Percentiles rank a stretch among this genome's conserved stretches.
Evolutionary conservation across 805 yeast species (phyloP).

Genomic region (Barnettozyma siamensis): DNA sequence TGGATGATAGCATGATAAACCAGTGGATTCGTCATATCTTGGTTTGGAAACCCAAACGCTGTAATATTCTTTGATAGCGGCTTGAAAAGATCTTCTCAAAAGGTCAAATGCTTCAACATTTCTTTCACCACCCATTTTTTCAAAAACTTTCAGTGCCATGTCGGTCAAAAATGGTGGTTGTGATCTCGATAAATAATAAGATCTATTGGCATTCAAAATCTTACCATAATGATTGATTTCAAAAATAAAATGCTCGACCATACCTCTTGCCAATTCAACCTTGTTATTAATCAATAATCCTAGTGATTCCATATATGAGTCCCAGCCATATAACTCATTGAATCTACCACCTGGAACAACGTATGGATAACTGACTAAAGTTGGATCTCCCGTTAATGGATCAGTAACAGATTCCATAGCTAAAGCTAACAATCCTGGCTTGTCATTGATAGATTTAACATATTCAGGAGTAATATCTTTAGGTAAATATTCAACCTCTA

Average conservation of each 20-base stretch:
- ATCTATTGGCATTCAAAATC: constrained; percentile 88
- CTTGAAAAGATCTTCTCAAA: constrained; percentile 54
- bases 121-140: constrained; percentile 46
- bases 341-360: constrained; percentile 97
- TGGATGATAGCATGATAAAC: constrained; percentile 86
- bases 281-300: constrained; percentile 70
- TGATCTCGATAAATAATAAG: constrained; percentile 84
- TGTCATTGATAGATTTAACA: constrained; percentile 68
- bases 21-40: constrained; percentile 65
- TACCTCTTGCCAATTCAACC: constrained; percentile 71
- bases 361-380: constrained; percentile 69
- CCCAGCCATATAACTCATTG: constrained; percentile 98
- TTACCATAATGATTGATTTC: constrained; percentile 90
- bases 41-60: constrained; percentile 77
- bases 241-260: constrained; percentile 88
- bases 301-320: constrained; percentile 84
- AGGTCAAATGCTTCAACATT: constrained; percentile 52
- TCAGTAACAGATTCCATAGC: constrained; percentile 55
- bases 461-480: constrained; percentile 67
- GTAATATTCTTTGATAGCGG: constrained; percentile 83
- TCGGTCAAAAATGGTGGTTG: constrained; percentile 97
- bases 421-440: constrained; percentile 82
- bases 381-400: constrained; percentile 43
- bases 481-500: constrained; percentile 78
- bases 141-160: constrained; percentile 69